These are phyloP conservation scores for Lactifluus rugatus DNA, from an alignment of 768 basidiomycete genomes.

Conservation along the genomic window DNA sequence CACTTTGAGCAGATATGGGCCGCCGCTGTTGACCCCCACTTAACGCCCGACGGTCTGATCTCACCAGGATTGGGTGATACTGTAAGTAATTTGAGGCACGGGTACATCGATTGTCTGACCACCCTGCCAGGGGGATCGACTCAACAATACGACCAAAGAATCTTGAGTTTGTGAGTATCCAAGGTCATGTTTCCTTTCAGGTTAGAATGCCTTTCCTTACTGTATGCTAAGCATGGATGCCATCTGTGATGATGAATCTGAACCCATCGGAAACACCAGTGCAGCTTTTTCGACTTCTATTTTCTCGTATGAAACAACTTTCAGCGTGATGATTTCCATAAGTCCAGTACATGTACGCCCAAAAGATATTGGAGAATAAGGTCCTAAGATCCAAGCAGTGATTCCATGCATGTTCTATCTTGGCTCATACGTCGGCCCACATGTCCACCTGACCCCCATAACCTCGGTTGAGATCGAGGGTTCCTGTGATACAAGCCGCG, in stretches of 20 bases:
- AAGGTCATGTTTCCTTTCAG: not conserved
- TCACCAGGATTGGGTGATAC: slow-evolving; percentile 88
- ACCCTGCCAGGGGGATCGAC: slow-evolving; percentile 59
- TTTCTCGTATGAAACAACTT: not conserved
- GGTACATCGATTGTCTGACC: not conserved
- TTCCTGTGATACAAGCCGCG: slow-evolving; percentile 10
- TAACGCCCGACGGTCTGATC: slow-evolving; percentile 73
- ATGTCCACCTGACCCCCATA: not conserved
- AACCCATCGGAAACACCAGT: not conserved
- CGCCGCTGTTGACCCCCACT: slow-evolving; percentile 62
- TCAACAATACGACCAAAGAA: slow-evolving; percentile 53
- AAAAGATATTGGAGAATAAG: too few species aligned
- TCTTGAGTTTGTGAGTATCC: not conserved
- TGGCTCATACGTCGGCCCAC: not conserved
- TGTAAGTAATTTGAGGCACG: slow-evolving; percentile 35
- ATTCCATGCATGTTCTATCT: not conserved
- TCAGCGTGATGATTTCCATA: not conserved
- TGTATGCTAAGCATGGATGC: not conserved
- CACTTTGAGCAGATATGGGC: slow-evolving; percentile 60
- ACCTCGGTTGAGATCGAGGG: not conserved
- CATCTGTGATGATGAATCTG: not conserved
- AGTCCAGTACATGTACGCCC: not conserved
- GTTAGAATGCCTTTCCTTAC: not conserved
- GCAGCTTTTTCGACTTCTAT: not conserved
- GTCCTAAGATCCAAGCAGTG: not conserved